A percentile compares a stretch with the other conserved stretches of the same genome.
phyloP scores from a whole-genome alignment of 306 rosid genomes.

The Coriaria nepalensis region DNA sequence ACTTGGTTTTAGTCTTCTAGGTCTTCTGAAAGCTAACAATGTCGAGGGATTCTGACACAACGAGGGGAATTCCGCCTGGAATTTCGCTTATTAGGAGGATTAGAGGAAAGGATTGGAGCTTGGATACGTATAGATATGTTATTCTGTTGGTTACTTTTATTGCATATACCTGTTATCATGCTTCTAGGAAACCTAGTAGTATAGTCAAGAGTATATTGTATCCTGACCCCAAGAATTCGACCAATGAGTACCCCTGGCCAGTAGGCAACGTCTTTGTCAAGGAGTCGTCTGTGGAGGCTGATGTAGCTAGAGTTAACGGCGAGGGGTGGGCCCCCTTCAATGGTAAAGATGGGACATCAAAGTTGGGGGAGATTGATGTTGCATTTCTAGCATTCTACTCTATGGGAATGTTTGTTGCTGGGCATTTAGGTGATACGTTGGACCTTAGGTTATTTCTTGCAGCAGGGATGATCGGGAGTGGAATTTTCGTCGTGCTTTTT shows the following conservation, averaged over 20 bases:
- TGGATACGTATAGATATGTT: slow-evolving; percentile 40
- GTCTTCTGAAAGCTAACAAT: slow-evolving; percentile 1
- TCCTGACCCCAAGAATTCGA: slow-evolving; percentile 24
- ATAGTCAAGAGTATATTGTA: slow-evolving; percentile 56
- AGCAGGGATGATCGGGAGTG: slow-evolving; percentile 64
- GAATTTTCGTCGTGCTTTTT: slow-evolving; percentile 43
- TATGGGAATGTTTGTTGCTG: slow-evolving; percentile 59
- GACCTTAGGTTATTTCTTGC: slow-evolving; percentile 56
- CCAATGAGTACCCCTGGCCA: slow-evolving; percentile 22
- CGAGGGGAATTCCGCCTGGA: slow-evolving; percentile 45
- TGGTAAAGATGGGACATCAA: slow-evolving; percentile 42
- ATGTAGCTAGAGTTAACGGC: neutral
- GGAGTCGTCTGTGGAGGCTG: neutral
- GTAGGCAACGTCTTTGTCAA: slow-evolving; percentile 20
- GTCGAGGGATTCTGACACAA: slow-evolving; percentile 18
- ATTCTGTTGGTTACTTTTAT: slow-evolving; percentile 47
- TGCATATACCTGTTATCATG: slow-evolving; percentile 72
- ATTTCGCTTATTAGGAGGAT: slow-evolving; percentile 30
- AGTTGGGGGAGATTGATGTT: slow-evolving; percentile 60
- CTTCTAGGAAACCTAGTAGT: slow-evolving; percentile 59
- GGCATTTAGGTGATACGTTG: slow-evolving; percentile 56
- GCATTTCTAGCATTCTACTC: slow-evolving; percentile 64
- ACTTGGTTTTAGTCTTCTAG: neutral
- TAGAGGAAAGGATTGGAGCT: slow-evolving; percentile 39
- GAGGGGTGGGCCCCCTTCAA: slow-evolving; percentile 64